Evolutionary conservation across 306 rosid species (phyloP).

Genomic region (Cicer bijugum): DNA sequence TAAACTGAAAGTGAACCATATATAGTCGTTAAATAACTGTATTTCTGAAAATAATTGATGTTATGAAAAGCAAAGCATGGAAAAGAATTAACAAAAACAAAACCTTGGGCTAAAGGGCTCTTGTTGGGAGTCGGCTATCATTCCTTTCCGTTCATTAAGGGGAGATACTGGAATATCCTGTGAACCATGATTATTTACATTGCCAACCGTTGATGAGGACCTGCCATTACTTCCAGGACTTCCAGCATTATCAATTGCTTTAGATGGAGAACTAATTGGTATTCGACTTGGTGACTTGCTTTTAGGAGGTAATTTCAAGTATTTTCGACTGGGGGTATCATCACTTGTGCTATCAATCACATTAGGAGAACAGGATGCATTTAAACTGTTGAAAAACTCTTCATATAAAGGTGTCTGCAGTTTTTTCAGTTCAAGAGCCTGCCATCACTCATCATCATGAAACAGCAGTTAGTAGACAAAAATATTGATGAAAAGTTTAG

Average conservation of each 20-base stretch:
- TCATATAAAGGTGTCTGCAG: slow-evolving; percentile 92
- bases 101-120: slow-evolving; percentile 90
- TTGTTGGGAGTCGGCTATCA: slow-evolving; percentile 65
- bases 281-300: slow-evolving; percentile 83
- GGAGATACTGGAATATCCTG: slow-evolving; percentile 72
- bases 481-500: slow-evolving; percentile 26
- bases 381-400: slow-evolving; percentile 90
- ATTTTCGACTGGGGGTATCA: slow-evolving; percentile 65
- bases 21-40: slow-evolving; percentile 31
- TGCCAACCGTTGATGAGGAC: slow-evolving; percentile 58
- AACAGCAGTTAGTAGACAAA: slow-evolving; percentile 33
- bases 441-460: slow-evolving; percentile 41
- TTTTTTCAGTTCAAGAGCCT: slow-evolving; percentile 97
- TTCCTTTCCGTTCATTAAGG: slow-evolving; percentile 53
- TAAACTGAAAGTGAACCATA: slow-evolving; percentile 53
- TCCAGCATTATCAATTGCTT: slow-evolving; percentile 65
- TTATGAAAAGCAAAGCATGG: slow-evolving; percentile 37
- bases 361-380: slow-evolving; percentile 69
- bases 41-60: slow-evolving; percentile 11
- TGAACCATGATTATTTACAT: slow-evolving; percentile 56
- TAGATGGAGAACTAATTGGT: slow-evolving; percentile 65
- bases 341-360: slow-evolving; percentile 61
- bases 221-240: slow-evolving; percentile 85
- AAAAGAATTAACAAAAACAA: slow-evolving; percentile 42
- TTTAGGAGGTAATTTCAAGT: slow-evolving; percentile 93